These are phyloP conservation scores for Saccharomyces hybrid DNA, from an alignment of 1,139 yeast species.

Conservation along the genomic window DNA sequence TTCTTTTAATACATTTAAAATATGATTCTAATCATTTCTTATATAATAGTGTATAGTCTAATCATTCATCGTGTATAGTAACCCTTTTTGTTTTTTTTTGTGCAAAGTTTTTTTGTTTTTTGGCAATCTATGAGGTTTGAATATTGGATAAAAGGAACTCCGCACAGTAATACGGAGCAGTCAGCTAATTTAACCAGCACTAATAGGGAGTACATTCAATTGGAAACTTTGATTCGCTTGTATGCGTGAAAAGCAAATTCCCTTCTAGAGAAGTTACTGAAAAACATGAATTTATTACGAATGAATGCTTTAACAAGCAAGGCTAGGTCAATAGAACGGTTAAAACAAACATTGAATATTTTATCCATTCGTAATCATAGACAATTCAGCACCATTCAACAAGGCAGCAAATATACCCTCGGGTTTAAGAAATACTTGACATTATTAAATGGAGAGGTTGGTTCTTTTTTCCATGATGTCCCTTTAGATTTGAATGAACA, in stretches of 20 bases:
- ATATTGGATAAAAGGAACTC: not conserved
- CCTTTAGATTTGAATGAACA: constrained; percentile 64
- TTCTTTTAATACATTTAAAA: not conserved
- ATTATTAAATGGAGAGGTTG: constrained; percentile 41
- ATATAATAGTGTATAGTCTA: not conserved
- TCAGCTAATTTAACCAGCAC: not conserved
- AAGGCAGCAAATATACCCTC: constrained; percentile 39
- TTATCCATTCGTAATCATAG: not conserved
- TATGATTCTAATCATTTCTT: not conserved
- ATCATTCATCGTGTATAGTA: not conserved
- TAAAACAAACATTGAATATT: not conserved
- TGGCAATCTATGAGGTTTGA: not conserved
- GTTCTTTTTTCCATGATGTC: constrained; percentile 83
- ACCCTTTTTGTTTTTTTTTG: not conserved
- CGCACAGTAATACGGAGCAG: not conserved
- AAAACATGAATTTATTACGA: not conserved
- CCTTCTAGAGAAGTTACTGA: not conserved
- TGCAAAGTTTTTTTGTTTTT: not conserved
- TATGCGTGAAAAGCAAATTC: not conserved
- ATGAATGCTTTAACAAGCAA: not conserved
- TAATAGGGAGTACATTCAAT: not conserved
- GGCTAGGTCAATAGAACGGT: not conserved
- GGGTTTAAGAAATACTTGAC: constrained; percentile 39
- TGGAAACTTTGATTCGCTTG: too few species aligned
- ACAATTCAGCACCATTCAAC: constrained; percentile 23